A percentile compares a stretch with the other conserved stretches of the same genome.
phyloP scores from a whole-genome alignment of 495 filamentous ascomycete species.

The Letharia lupina region DNA sequence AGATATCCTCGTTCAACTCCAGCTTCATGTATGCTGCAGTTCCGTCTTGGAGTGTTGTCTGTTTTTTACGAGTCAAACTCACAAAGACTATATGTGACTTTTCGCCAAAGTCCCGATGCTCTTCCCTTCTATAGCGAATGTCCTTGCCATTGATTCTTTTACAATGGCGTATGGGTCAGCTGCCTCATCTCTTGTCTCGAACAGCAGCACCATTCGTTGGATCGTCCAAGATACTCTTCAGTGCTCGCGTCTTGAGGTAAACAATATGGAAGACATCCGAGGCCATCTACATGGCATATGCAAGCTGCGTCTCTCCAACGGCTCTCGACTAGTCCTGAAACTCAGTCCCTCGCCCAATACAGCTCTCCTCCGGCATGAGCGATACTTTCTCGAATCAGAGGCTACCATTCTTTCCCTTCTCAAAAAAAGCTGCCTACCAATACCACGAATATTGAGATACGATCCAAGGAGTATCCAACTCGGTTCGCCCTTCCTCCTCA shows the following conservation, averaged over 20 bases:
- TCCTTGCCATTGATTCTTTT: conserved; percentile 6
- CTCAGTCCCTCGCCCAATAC: conserved; percentile 43
- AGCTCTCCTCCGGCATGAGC: conserved; percentile 51
- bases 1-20: background rate
- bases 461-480: conserved; percentile 34
- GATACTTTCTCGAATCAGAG: conserved; percentile 48
- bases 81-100: background rate
- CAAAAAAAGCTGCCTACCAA: conserved; percentile 37
- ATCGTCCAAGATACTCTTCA: conserved; percentile 36
- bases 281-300: conserved; percentile 48
- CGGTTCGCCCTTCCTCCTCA: conserved; percentile 42
- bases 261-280: conserved; percentile 36
- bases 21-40: background rate
- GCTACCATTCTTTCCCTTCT: conserved; percentile 44
- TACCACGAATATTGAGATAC: conserved; percentile 47
- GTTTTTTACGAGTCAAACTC: background rate
- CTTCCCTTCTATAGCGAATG: conserved; percentile 7
- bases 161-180: conserved; percentile 8
- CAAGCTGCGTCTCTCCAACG: conserved; percentile 46
- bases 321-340: conserved; percentile 45
- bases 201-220: conserved; percentile 32
- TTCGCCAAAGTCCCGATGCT: background rate
- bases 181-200: conserved; percentile 14
- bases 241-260: conserved; percentile 35
- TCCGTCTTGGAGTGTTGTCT: background rate